phyloP scores from a whole-genome alignment of 139 green algal species.

The Penium margaritaceum region DNA sequence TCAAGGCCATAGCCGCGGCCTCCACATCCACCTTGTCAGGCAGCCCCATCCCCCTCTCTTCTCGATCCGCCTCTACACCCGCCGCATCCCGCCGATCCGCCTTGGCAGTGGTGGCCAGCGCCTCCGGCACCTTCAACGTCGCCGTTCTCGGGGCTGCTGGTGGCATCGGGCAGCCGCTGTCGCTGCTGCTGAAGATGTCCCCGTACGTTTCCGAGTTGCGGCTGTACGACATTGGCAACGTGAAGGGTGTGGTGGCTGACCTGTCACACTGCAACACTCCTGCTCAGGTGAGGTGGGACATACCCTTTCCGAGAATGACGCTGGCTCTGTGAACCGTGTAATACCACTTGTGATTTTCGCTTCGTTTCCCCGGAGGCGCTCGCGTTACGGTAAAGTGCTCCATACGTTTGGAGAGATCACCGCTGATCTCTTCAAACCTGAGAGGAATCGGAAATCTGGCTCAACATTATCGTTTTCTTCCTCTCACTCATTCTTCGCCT shows the following conservation, averaged over 20 bases:
- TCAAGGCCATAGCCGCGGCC: too few species aligned
- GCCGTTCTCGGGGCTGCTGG: slow-evolving; percentile 84
- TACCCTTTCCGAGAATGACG: too few species aligned
- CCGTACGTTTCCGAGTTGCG: slow-evolving; percentile 34
- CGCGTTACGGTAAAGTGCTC: too few species aligned
- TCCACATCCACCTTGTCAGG: not conserved
- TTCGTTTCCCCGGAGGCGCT: too few species aligned
- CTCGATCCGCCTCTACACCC: not conserved
- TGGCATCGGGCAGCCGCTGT: slow-evolving; percentile 91
- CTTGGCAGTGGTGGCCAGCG: not conserved
- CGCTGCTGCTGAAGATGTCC: slow-evolving; percentile 81
- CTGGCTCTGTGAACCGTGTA: too few species aligned
- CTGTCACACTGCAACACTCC: slow-evolving; percentile 87
- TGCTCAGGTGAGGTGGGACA: slow-evolving; percentile 75
- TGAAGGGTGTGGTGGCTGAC: slow-evolving; percentile 80
- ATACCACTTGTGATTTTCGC: too few species aligned
- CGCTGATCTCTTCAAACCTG: too few species aligned
- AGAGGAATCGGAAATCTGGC: too few species aligned
- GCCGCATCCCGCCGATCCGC: not conserved
- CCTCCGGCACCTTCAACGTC: slow-evolving; percentile 58
- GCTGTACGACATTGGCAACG: slow-evolving; percentile 48
- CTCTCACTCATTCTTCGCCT: too few species aligned
- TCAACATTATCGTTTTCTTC: too few species aligned
- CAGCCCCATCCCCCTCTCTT: not conserved
- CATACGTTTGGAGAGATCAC: too few species aligned